A percentile compares a stretch with the other conserved stretches of the same genome.
phyloP scores from a whole-genome alignment of 805 yeast species.

The Kuraishia floccosa region DNA sequence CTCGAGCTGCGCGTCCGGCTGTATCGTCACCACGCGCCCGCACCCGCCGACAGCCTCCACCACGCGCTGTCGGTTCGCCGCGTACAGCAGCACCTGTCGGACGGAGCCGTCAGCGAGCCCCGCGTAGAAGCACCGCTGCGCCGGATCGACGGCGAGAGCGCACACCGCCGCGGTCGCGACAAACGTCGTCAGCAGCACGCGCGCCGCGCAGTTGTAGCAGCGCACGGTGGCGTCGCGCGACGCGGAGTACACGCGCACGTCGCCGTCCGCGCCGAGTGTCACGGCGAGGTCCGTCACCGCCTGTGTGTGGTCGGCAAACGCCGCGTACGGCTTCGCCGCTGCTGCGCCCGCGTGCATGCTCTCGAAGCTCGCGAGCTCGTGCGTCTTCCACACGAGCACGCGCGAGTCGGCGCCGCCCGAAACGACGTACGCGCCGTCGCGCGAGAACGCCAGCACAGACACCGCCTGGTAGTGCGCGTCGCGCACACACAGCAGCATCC shows the following conservation, averaged over 20 bases:
- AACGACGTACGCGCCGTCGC: slow-evolving; percentile 54
- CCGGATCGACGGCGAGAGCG: slow-evolving; percentile 61
- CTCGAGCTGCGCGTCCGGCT: slow-evolving; percentile 35
- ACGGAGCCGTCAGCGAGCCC: slow-evolving; percentile 60
- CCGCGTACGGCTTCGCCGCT: slow-evolving; percentile 41
- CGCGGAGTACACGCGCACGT: slow-evolving; percentile 52
- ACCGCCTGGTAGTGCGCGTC: slow-evolving; percentile 81
- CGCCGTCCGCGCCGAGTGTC: slow-evolving; percentile 41
- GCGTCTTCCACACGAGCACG: slow-evolving; percentile 58
- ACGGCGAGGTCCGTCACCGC: slow-evolving; percentile 29
- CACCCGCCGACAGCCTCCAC: slow-evolving; percentile 54
- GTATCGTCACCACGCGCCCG: slow-evolving; percentile 36
- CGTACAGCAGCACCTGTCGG: slow-evolving; percentile 41
- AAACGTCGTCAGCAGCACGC: slow-evolving; percentile 52
- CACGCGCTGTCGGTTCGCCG: slow-evolving; percentile 21
- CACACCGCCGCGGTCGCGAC: slow-evolving; percentile 51
- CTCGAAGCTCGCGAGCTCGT: slow-evolving; percentile 47
- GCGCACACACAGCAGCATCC: slow-evolving; percentile 56
- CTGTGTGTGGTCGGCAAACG: slow-evolving; percentile 50
- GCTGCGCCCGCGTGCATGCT: slow-evolving; percentile 12
- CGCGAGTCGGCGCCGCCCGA: slow-evolving; percentile 81
- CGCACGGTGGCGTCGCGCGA: slow-evolving; percentile 71
- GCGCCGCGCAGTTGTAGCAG: slow-evolving; percentile 44
- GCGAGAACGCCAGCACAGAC: slow-evolving; percentile 43
- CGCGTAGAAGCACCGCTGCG: slow-evolving; percentile 60